These are phyloP conservation scores for Boletus huronensis DNA, from an alignment of 768 basidiomycete species.

Conservation along the genomic window DNA sequence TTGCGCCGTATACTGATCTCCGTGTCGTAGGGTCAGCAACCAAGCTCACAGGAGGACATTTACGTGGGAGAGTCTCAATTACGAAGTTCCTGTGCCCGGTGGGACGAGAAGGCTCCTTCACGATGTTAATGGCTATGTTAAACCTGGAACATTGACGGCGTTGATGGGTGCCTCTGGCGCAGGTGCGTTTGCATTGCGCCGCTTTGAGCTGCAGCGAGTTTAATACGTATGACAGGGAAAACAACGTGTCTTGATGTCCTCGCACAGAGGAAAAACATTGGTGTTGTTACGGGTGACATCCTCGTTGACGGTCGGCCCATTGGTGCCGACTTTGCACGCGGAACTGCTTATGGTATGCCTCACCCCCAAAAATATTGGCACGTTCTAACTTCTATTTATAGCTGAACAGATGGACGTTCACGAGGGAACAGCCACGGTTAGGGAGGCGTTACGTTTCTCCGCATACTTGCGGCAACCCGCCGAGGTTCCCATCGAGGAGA, in stretches of 20 bases:
- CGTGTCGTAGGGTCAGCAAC: background rate
- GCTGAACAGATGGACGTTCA: conserved; percentile 87
- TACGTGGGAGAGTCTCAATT: conserved; percentile 80
- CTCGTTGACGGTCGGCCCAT: conserved; percentile 65
- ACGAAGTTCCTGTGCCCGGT: conserved; percentile 65
- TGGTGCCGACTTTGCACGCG: conserved; percentile 54
- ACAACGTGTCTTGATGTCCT: conserved; percentile 75
- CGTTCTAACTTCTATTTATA: conserved; percentile 31
- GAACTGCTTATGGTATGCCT: conserved; percentile 70
- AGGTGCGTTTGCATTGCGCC: conserved; percentile 37
- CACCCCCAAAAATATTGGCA: conserved; percentile 17
- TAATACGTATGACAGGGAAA: conserved; percentile 45
- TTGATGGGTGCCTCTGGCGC: conserved; percentile 87
- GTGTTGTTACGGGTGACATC: conserved; percentile 60
- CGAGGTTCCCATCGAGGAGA: conserved; percentile 63
- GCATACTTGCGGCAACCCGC: conserved; percentile 80
- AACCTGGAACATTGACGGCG: conserved; percentile 84
- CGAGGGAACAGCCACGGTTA: conserved; percentile 76
- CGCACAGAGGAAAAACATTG: conserved; percentile 70
- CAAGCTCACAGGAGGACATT: conserved; percentile 40
- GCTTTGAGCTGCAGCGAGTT: background rate
- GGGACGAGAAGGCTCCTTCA: conserved; percentile 64
- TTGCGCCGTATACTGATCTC: conserved; percentile 1
- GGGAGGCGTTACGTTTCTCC: conserved; percentile 83
- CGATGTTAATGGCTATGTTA: conserved; percentile 76